Evolutionary conservation across 2,329 filamentous ascomycete species (phyloP).

Genomic region (Colletotrichum filicis): DNA sequence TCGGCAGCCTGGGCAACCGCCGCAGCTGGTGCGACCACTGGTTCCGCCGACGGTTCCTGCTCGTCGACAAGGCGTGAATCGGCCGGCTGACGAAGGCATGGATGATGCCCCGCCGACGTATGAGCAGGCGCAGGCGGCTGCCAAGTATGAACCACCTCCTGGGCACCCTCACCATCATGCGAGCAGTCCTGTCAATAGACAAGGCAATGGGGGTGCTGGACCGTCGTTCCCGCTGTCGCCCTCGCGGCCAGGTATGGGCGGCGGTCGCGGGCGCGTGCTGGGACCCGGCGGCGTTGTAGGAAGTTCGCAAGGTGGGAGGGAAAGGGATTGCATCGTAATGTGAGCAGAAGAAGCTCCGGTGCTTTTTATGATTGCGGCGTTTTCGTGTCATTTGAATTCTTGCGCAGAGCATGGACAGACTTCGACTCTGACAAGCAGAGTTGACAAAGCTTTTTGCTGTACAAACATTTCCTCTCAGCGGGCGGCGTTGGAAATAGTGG

Average conservation of each 20-base stretch:
- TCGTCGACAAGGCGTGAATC: slow-evolving; percentile 48
- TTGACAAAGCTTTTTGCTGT: neutral
- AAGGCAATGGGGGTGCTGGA: slow-evolving; percentile 17
- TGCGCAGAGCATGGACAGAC: neutral
- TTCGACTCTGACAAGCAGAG: neutral
- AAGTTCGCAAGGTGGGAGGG: slow-evolving; percentile 36
- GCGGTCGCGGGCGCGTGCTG: slow-evolving; percentile 26
- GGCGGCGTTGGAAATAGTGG: slow-evolving; percentile 23
- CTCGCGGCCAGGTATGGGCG: slow-evolving; percentile 23
- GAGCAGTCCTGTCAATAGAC: slow-evolving; percentile 47
- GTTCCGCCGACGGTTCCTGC: slow-evolving; percentile 54
- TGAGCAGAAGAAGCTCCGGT: slow-evolving; percentile 38
- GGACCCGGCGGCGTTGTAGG: slow-evolving; percentile 28
- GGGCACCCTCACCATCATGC: slow-evolving; percentile 62
- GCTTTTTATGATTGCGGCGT: slow-evolving; percentile 15
- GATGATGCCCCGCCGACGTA: slow-evolving; percentile 69
- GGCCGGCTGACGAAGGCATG: slow-evolving; percentile 49
- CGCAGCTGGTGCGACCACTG: slow-evolving; percentile 57
- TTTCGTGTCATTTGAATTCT: neutral
- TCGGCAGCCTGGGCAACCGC: slow-evolving; percentile 31
- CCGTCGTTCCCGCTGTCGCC: slow-evolving; percentile 24
- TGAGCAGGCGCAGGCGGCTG: slow-evolving; percentile 64
- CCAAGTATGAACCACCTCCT: slow-evolving; percentile 62
- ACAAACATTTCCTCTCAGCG: slow-evolving; percentile 15
- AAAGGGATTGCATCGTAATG: slow-evolving; percentile 60